phyloP scores from a whole-genome alignment of 495 filamentous ascomycete species.

The Xylaria grammica region DNA sequence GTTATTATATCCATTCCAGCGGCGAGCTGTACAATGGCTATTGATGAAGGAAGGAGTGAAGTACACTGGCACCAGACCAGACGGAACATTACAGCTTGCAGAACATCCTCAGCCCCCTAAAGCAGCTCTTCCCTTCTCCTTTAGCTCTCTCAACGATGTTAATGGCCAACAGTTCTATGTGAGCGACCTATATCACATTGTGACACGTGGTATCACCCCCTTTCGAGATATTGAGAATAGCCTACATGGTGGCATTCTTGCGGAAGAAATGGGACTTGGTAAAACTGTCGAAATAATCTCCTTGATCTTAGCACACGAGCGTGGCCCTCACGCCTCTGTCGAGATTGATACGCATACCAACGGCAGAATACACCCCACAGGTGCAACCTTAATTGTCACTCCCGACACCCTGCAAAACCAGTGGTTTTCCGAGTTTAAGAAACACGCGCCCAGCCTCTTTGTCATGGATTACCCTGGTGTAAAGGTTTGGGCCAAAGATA shows the following conservation, averaged over 20 bases:
- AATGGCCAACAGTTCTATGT: conserved; percentile 40
- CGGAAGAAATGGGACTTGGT: conserved; percentile 96
- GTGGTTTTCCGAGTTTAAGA: conserved; percentile 80
- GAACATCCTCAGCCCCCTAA: conserved; percentile 22
- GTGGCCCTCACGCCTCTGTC: conserved; percentile 23
- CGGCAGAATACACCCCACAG: conserved; percentile 49
- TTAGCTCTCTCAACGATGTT: conserved; percentile 34
- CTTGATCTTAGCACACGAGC: conserved; percentile 69
- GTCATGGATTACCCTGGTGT: conserved; percentile 54
- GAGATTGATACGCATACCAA: conserved; percentile 36
- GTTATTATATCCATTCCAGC: conserved; percentile 52
- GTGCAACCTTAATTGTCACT: conserved; percentile 85
- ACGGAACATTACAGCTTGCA: conserved; percentile 25
- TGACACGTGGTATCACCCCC: conserved; percentile 56
- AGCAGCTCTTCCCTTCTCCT: conserved; percentile 30
- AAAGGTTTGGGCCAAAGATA: conserved; percentile 40
- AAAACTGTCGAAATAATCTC: conserved; percentile 92
- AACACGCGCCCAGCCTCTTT: conserved; percentile 58
- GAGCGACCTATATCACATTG: conserved; percentile 69
- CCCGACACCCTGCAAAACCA: conserved; percentile 82
- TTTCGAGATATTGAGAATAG: conserved; percentile 48
- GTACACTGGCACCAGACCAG: conserved; percentile 29
- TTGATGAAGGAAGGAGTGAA: conserved; percentile 49
- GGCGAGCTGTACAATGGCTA: conserved; percentile 51
- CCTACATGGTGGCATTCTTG: conserved; percentile 72